A percentile compares a stretch with the other conserved stretches of the same genome.
Evolutionary conservation across 2,329 filamentous ascomycete species (phyloP).

Genomic region (Cryphonectria japonica): DNA sequence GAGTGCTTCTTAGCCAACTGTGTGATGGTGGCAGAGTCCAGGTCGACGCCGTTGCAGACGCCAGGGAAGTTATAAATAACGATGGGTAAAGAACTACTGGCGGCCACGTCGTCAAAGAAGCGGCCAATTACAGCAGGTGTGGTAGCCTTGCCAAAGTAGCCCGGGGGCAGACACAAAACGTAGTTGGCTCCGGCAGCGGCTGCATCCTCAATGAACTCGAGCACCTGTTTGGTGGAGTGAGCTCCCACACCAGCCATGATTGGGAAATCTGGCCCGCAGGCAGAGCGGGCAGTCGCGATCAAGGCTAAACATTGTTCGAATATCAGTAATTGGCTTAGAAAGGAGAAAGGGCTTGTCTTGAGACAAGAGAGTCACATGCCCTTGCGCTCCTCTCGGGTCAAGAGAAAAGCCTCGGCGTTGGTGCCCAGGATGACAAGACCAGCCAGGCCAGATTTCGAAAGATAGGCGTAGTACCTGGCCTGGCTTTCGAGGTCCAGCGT

Average conservation of each 20-base stretch:
- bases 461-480: constrained; percentile 37
- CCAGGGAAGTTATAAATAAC: constrained; percentile 72
- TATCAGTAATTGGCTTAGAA: not conserved
- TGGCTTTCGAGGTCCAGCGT: constrained; percentile 37
- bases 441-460: constrained; percentile 36
- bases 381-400: constrained; percentile 40
- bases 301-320: constrained; percentile 39
- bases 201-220: constrained; percentile 63
- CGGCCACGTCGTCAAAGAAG: constrained; percentile 63
- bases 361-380: not conserved
- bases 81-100: constrained; percentile 57
- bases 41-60: constrained; percentile 69
- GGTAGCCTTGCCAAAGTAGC: constrained; percentile 68
- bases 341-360: not conserved
- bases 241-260: constrained; percentile 67
- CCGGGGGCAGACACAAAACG: constrained; percentile 63
- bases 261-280: constrained; percentile 57
- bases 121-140: constrained; percentile 58
- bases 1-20: constrained; percentile 51
- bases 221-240: constrained; percentile 66
- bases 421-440: constrained; percentile 41
- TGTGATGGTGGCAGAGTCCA: constrained; percentile 66
- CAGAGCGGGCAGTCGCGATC: constrained; percentile 57
- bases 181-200: constrained; percentile 64
- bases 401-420: constrained; percentile 41